phyloP scores from a whole-genome alignment of 495 filamentous ascomycete species.

The Podospora pseudoanserina region DNA sequence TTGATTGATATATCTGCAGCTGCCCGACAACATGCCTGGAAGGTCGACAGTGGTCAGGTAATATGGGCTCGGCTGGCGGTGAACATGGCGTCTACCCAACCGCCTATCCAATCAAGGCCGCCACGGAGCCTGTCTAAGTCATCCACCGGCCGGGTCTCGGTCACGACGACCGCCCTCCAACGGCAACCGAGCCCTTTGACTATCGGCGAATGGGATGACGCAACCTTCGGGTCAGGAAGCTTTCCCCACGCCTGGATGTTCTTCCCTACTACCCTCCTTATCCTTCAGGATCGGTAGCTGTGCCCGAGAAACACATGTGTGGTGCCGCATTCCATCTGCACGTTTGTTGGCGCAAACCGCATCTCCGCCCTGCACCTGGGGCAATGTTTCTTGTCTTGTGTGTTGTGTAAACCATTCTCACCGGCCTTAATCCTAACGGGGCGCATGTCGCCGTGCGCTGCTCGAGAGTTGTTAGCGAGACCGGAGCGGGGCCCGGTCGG shows the following conservation, averaged over 20 bases:
- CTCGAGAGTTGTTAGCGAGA: constrained; percentile 14
- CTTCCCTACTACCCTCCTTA: not conserved
- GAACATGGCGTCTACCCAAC: constrained; percentile 18
- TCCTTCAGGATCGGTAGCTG: constrained; percentile 9
- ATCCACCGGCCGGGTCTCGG: constrained; percentile 19
- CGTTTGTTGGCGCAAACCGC: constrained; percentile 11
- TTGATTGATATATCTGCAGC: constrained; percentile 12
- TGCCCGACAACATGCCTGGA: constrained; percentile 10
- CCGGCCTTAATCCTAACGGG: not conserved
- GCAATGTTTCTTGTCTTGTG: not conserved
- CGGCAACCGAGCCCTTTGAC: constrained; percentile 13
- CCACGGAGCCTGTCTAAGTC: constrained; percentile 7
- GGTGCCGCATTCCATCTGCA: constrained; percentile 4
- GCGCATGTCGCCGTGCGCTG: not conserved
- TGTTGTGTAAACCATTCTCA: not conserved
- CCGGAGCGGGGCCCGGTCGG: constrained; percentile 14
- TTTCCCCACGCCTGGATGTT: constrained; percentile 8
- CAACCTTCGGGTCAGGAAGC: constrained; percentile 14
- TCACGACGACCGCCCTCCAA: constrained; percentile 23
- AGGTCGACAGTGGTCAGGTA: constrained; percentile 8
- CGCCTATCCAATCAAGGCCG: constrained; percentile 17
- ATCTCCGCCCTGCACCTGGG: not conserved
- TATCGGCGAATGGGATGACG: constrained; percentile 15
- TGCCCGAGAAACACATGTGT: constrained; percentile 22
- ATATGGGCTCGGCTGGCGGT: constrained; percentile 13